Base-by-base conservation (phyloP, 2,329 filamentous ascomycete species). In the Pseudogymnoascus sp. region DNA sequence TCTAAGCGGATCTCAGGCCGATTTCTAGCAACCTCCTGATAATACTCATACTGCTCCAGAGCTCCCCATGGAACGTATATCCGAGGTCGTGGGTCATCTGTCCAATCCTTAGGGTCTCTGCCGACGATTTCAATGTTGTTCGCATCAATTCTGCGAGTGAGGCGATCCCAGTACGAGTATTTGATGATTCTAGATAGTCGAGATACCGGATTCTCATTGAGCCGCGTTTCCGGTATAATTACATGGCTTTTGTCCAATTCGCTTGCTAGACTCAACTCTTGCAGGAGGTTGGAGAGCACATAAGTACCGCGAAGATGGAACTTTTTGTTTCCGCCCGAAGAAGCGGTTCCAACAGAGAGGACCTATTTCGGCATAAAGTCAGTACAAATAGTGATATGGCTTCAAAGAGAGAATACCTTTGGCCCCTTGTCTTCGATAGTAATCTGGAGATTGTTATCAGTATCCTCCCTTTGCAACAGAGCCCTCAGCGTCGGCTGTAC, bases 271-370 rank as follows among this genome's bases (percentile, higher is more conserved):
- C 90, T 95, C 68, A 99, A 84, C 77, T 99, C 95, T 77, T 99
- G 95, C 42, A 97, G 82, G 53, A 97, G 85, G 75, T 97, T 99
- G 66, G 93, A 96, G 64, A 99, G 84, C 88, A 96, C 96, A 76
- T 99, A 99, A 31, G 91, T 97, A 71, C 95, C 95, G 67, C 93
- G 89, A 66, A 99, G 85, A 73, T 97, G 93, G 75, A 93, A 92
- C 67, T 87, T 86, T 72, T 93, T 93, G 78, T 90, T 86, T 42
- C 93, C 93, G 68, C 89, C 91, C 37, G 93, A 97, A 21, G 85
- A 88, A 28, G 90, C 89, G 3, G 93, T 97, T 67, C 91, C 89
- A 38, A 97, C 80, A 38, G 89, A 88, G 62, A 97, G 83, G 49
- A 91, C 88, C 88, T 90, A 36, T 36, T 36, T 31, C 68, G 18